A percentile compares a stretch with the other conserved stretches of the same genome.
These are phyloP conservation scores for Saturnispora hagleri DNA, from an alignment of 805 yeast genomes.

Conservation along the genomic window DNA sequence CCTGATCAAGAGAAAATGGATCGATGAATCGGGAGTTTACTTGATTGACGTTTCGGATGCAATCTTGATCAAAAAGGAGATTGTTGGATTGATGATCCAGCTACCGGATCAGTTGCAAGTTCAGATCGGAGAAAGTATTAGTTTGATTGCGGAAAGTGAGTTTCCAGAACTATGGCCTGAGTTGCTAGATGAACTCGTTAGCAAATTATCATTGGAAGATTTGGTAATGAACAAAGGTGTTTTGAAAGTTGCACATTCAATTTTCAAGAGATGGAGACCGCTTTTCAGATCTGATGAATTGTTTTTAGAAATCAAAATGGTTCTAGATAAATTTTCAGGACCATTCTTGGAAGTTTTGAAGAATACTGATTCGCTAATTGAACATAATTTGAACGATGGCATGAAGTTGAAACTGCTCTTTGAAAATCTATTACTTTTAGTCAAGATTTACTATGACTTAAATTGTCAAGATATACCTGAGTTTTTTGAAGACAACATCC, in stretches of 20 bases:
- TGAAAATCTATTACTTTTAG: conserved; percentile 59
- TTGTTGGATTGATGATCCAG: conserved; percentile 76
- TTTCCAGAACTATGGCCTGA: conserved; percentile 87
- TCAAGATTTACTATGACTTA: conserved; percentile 83
- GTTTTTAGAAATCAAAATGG: conserved; percentile 79
- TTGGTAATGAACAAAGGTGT: conserved; percentile 76
- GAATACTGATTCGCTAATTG: conserved; percentile 59
- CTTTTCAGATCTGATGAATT: conserved; percentile 84
- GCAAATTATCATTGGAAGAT: conserved; percentile 55
- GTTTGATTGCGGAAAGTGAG: conserved; percentile 90
- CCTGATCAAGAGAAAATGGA: conserved; percentile 76
- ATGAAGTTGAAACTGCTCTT: conserved; percentile 48
- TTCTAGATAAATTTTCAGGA: conserved; percentile 67
- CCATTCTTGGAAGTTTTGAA: conserved; percentile 70
- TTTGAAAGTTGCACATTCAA: conserved; percentile 85
- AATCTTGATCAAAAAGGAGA: conserved; percentile 58
- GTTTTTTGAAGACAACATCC: conserved; percentile 87
- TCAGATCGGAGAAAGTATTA: conserved; percentile 93
- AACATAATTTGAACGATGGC: conserved; percentile 34
- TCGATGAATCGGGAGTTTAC: conserved; percentile 80
- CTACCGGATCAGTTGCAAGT: conserved; percentile 72
- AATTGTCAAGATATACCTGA: conserved; percentile 98
- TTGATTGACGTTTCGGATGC: conserved; percentile 54
- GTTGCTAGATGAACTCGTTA: conserved; percentile 64
- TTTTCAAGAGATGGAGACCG: conserved; percentile 95